A percentile compares a stretch with the other conserved stretches of the same genome.
These are phyloP conservation scores for Viridothelium virens DNA, from an alignment of 495 filamentous ascomycete species.

Conservation along the genomic window DNA sequence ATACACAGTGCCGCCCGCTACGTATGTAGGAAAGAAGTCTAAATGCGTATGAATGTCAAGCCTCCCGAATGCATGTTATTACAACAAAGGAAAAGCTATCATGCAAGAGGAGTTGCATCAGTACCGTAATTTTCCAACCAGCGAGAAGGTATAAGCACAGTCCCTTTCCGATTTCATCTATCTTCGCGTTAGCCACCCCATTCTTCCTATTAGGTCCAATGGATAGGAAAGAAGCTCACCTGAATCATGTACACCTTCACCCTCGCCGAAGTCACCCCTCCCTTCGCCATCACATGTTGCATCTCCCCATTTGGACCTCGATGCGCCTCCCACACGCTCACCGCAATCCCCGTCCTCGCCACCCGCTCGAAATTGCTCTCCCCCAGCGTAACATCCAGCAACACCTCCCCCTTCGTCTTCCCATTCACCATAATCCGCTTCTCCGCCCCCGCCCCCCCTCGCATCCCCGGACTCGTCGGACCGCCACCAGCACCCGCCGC, in stretches of 20 bases:
- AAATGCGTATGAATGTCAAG: neutral
- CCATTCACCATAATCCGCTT: conserved; percentile 74
- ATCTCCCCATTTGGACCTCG: conserved; percentile 56
- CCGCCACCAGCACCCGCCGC: conserved; percentile 18
- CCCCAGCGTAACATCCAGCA: conserved; percentile 77
- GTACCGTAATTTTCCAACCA: conserved; percentile 29
- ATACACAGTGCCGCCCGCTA: neutral
- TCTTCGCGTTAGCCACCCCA: neutral
- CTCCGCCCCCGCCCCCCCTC: conserved; percentile 41
- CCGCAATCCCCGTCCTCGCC: conserved; percentile 73
- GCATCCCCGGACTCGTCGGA: conserved; percentile 23
- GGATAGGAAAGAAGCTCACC: conserved; percentile 23
- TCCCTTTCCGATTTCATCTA: conserved; percentile 30
- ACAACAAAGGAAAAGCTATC: conserved; percentile 8
- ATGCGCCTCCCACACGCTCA: conserved; percentile 74
- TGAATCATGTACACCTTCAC: conserved; percentile 80
- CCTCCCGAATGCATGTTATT: neutral
- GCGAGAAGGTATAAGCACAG: conserved; percentile 28
- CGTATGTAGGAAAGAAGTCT: neutral
- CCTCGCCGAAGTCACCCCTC: conserved; percentile 60
- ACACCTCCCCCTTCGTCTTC: conserved; percentile 55
- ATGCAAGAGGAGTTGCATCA: conserved; percentile 10
- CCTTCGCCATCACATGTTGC: conserved; percentile 57
- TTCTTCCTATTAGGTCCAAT: neutral
- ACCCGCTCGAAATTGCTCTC: conserved; percentile 78